A percentile compares a stretch with the other conserved stretches of the same genome.
phyloP scores from a whole-genome alignment of 2,329 filamentous ascomycete genomes.

The Aspergillus novofumigatus region DNA sequence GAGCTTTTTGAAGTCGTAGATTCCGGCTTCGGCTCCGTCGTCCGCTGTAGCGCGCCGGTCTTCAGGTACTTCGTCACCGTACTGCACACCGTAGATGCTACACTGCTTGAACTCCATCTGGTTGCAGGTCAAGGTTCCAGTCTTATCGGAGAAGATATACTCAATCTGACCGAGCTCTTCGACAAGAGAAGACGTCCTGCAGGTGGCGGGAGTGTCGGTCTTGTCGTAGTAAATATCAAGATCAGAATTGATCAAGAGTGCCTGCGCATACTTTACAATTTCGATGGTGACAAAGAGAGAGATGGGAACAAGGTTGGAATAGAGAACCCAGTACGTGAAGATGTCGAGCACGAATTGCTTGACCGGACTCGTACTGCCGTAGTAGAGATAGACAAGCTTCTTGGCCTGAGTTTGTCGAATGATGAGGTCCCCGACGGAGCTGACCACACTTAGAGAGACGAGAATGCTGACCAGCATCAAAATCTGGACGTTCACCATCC shows the following conservation, averaged over 20 bases:
- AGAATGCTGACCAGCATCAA: slow-evolving; percentile 83
- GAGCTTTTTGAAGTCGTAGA: slow-evolving; percentile 79
- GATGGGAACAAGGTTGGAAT: slow-evolving; percentile 93
- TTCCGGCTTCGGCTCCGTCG: slow-evolving; percentile 71
- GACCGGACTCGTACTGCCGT: slow-evolving; percentile 62
- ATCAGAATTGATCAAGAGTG: slow-evolving; percentile 96
- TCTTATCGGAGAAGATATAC: slow-evolving; percentile 98
- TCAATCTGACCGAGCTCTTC: slow-evolving; percentile 98
- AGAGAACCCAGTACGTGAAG: slow-evolving; percentile 97
- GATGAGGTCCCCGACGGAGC: slow-evolving; percentile 85
- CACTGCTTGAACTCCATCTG: slow-evolving; percentile 98
- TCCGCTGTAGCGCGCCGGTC: slow-evolving; percentile 77
- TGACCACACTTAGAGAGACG: slow-evolving; percentile 77
- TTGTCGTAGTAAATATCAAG: slow-evolving; percentile 97
- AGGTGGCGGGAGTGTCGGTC: slow-evolving; percentile 91
- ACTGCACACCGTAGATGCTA: slow-evolving; percentile 88
- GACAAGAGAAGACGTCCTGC: slow-evolving; percentile 90
- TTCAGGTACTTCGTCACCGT: slow-evolving; percentile 86
- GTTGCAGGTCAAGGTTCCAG: slow-evolving; percentile 94
- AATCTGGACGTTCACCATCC: slow-evolving; percentile 89
- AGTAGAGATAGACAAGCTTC: slow-evolving; percentile 68
- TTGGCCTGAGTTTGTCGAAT: slow-evolving; percentile 61
- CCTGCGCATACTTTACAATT: slow-evolving; percentile 96
- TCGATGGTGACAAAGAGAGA: slow-evolving; percentile 97
- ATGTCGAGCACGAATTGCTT: slow-evolving; percentile 88